phyloP scores from a whole-genome alignment of 2,329 filamentous ascomycete species.

The Trichoderma atrobrunneum region DNA sequence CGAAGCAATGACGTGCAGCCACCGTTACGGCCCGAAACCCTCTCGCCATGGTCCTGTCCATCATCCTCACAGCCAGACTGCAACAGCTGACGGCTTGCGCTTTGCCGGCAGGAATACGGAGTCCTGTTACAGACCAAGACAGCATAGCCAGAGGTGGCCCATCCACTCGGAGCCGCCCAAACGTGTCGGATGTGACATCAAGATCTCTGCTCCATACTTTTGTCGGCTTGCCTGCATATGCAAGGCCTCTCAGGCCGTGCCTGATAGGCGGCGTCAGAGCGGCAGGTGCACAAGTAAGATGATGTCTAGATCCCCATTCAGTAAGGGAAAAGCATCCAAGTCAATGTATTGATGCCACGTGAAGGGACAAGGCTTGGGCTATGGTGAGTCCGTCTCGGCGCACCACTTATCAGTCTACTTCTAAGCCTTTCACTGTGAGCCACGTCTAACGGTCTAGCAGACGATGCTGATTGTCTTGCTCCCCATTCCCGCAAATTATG shows the following conservation, averaged over 20 bases:
- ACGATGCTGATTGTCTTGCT: not conserved
- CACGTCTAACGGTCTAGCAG: not conserved
- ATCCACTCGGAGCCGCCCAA: not conserved
- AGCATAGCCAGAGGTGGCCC: not conserved
- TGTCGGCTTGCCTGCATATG: constrained; percentile 1
- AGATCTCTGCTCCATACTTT: constrained; percentile 11
- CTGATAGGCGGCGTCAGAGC: not conserved
- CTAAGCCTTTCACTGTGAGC: not conserved
- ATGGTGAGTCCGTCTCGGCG: not conserved
- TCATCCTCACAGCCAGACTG: not conserved
- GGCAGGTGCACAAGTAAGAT: not conserved
- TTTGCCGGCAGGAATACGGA: not conserved
- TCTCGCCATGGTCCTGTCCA: not conserved
- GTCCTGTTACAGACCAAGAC: not conserved
- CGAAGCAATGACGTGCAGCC: not conserved
- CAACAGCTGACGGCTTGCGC: not conserved
- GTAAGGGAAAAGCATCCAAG: not conserved
- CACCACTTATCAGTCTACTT: not conserved
- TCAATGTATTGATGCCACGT: not conserved
- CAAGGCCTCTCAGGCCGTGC: not conserved
- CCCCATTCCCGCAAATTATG: not conserved
- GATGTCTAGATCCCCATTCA: not conserved
- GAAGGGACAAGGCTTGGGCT: not conserved
- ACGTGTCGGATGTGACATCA: constrained; percentile 15
- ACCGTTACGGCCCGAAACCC: not conserved